A percentile compares a stretch with the other conserved stretches of the same genome.
These are phyloP conservation scores for Piper betle DNA, from an alignment of 164 flowering plant genomes.

Conservation along the genomic window DNA sequence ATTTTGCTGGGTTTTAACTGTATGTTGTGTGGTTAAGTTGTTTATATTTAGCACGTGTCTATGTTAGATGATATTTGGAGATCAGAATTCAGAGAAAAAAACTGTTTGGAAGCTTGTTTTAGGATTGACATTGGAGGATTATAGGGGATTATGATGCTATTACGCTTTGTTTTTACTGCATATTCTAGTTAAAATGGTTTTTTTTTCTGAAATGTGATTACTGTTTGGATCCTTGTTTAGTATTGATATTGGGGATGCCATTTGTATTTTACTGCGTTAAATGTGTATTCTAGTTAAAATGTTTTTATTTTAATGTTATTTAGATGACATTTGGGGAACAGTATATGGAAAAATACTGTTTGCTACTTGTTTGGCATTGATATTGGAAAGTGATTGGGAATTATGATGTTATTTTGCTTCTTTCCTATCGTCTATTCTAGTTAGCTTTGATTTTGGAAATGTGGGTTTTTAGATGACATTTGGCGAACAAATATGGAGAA, in stretches of 20 bases:
- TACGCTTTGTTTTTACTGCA: neutral
- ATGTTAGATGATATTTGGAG: no score
- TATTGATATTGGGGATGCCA: neutral
- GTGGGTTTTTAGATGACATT: slow-evolving; percentile 67
- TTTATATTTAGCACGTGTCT: no score
- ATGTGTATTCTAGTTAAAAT: no score
- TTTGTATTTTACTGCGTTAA: neutral
- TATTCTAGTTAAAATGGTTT: neutral
- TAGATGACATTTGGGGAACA: slow-evolving; percentile 98
- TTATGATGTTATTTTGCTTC: no score
- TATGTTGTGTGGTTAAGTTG: neutral
- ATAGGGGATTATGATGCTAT: neutral
- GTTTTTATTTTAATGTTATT: neutral
- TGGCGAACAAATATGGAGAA: slow-evolving; percentile 89
- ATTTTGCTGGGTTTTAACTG: neutral
- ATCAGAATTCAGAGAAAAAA: no score
- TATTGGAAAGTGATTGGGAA: no score
- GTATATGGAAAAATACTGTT: slow-evolving; percentile 50
- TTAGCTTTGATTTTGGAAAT: no score
- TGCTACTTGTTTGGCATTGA: no score
- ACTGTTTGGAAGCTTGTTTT: no score
- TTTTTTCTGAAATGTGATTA: neutral
- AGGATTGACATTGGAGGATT: neutral
- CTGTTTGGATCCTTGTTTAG: neutral
- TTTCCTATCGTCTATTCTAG: no score